Evolutionary conservation across 345 rosid species (phyloP).

Genomic region (Populus deltoides): DNA sequence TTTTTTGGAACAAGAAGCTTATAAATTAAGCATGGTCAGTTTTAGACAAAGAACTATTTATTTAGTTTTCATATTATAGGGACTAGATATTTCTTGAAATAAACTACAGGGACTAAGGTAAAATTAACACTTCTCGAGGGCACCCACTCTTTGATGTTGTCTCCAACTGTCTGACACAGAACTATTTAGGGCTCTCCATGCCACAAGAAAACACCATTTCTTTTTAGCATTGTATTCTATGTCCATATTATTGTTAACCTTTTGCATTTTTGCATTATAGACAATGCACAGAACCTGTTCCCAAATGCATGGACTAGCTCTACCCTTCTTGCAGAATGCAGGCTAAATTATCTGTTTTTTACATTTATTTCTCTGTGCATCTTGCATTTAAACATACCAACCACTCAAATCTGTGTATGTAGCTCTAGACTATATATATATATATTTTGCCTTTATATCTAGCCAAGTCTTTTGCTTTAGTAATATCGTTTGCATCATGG

Average conservation of each 20-base stretch:
- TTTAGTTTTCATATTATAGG: background rate
- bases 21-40: background rate
- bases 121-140: constrained; percentile 14
- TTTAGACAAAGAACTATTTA: background rate
- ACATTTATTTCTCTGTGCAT: constrained; percentile 25
- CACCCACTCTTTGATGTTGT: constrained; percentile 22
- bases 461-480: background rate
- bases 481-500: constrained; percentile 5
- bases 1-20: too few relatives aligned
- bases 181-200: constrained; percentile 17
- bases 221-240: constrained; percentile 10
- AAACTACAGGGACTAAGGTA: background rate
- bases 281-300: constrained; percentile 4
- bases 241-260: constrained; percentile 1
- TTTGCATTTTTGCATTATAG: background rate
- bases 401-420: constrained; percentile 19
- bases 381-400: constrained; percentile 32
- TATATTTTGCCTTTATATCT: background rate
- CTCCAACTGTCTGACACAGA: constrained; percentile 24
- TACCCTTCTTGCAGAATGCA: constrained; percentile 13
- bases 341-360: background rate
- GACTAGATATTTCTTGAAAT: background rate
- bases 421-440: background rate
- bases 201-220: constrained; percentile 29
- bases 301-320: constrained; percentile 28